Conservation (phyloP, 164 flowering plant species). For the Aristolochia fimbriata region DNA sequence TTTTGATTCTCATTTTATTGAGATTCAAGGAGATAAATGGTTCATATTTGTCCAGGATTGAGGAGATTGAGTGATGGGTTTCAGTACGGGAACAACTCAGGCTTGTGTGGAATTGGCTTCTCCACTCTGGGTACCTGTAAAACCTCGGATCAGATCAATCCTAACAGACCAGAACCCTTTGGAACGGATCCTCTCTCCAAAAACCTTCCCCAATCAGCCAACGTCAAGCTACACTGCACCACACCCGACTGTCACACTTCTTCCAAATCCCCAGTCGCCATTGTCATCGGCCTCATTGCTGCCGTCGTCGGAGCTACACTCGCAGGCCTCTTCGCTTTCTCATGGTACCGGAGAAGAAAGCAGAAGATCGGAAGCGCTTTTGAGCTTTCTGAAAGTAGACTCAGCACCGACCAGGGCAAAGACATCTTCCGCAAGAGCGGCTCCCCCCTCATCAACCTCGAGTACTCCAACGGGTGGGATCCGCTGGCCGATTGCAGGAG, state of each 20-base stretch:
- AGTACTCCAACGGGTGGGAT: slow-evolving; percentile 92
- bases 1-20: not conserved
- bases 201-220: slow-evolving; percentile 61
- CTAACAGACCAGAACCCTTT: slow-evolving; percentile 48
- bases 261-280: slow-evolving; percentile 26
- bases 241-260: slow-evolving; percentile 23
- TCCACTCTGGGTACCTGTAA: slow-evolving; percentile 35
- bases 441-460: slow-evolving; percentile 75
- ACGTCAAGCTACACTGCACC: slow-evolving; percentile 32
- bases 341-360: slow-evolving; percentile 62
- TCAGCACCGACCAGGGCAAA: slow-evolving; percentile 58
- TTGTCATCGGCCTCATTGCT: slow-evolving; percentile 37
- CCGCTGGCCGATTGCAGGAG: slow-evolving; percentile 49
- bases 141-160: slow-evolving; percentile 13
- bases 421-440: slow-evolving; percentile 52
- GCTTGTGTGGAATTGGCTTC: slow-evolving; percentile 66
- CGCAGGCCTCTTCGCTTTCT: slow-evolving; percentile 35
- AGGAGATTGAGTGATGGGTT: slow-evolving; percentile 63
- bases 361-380: slow-evolving; percentile 72
- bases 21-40: not conserved
- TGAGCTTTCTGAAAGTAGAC: slow-evolving; percentile 47
- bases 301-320: slow-evolving; percentile 17
- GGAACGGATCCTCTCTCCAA: slow-evolving; percentile 22
- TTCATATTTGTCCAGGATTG: slow-evolving; percentile 27
- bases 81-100: slow-evolving; percentile 54